phyloP scores from a whole-genome alignment of 1,284 basidiomycete species.

The Irpex sp. region DNA sequence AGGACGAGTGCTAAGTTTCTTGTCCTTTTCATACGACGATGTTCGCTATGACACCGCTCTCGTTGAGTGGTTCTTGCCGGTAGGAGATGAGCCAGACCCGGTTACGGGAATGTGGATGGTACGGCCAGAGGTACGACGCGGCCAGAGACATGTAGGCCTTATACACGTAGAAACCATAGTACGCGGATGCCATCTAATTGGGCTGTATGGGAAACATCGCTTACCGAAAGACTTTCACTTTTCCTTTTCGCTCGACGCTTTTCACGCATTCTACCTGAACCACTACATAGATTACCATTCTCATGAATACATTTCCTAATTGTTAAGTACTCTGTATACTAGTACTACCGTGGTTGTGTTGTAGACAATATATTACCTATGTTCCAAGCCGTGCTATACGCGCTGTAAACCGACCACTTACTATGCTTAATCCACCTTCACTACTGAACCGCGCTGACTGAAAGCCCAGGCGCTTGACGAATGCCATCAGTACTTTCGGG shows the following conservation, averaged over 20 bases:
- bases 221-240: constrained; percentile 2
- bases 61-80: constrained; percentile 21
- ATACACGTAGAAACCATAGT: constrained; percentile 8
- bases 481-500: too few species aligned
- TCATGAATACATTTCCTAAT: background rate
- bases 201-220: background rate
- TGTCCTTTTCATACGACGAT: constrained; percentile 3
- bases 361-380: too few species aligned
- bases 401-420: too few species aligned
- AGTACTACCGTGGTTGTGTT: too few species aligned
- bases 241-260: constrained; percentile 1
- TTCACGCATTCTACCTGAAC: constrained; percentile 10
- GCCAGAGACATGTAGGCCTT: background rate
- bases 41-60: constrained; percentile 21
- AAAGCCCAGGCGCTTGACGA: too few species aligned
- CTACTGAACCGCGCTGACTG: too few species aligned
- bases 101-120: constrained; percentile 30
- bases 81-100: constrained; percentile 15
- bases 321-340: background rate
- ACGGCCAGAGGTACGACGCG: constrained; percentile 15
- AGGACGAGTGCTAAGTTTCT: constrained; percentile 2
- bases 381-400: too few species aligned
- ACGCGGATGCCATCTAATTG: constrained; percentile 6
- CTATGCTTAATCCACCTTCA: too few species aligned
- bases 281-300: constrained; percentile 11